Percentiles rank a stretch among this genome's conserved stretches.
phyloP scores from a whole-genome alignment of 345 rosid species.

The Populus ilicifolia region DNA sequence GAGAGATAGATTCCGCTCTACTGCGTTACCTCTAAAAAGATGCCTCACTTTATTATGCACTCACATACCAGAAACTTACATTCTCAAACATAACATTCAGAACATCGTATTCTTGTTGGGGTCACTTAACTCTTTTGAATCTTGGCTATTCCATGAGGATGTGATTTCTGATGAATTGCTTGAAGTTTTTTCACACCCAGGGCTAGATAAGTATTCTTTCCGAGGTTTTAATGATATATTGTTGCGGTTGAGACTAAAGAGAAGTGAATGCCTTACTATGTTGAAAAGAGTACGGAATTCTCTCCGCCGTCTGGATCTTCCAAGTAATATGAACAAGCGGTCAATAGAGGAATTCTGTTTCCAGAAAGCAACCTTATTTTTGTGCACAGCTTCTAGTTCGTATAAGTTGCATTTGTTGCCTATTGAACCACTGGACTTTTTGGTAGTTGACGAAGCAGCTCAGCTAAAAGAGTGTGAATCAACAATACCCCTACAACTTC shows the following conservation, averaged over 20 bases:
- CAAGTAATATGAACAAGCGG: neutral
- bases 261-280: constrained; percentile 26
- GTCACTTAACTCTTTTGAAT: constrained; percentile 24
- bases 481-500: constrained; percentile 46
- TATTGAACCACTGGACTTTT: constrained; percentile 30
- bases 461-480: constrained; percentile 59
- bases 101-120: constrained; percentile 8
- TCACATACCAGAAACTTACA: constrained; percentile 25
- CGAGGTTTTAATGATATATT: neutral
- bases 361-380: constrained; percentile 27
- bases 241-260: neutral
- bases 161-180: constrained; percentile 24
- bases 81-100: constrained; percentile 18
- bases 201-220: neutral
- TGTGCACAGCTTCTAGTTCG: constrained; percentile 44
- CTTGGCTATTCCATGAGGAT: constrained; percentile 10
- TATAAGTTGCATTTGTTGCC: constrained; percentile 22
- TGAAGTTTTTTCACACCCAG: constrained; percentile 20
- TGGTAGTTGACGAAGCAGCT: constrained; percentile 65
- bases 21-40: constrained; percentile 10
- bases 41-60: constrained; percentile 26
- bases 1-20: constrained; percentile 13
- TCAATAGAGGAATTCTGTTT: constrained; percentile 33
- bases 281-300: constrained; percentile 16
- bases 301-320: constrained; percentile 23